These are phyloP conservation scores for Erodium maritimum DNA, from an alignment of 345 rosid genomes.

Conservation along the genomic window DNA sequence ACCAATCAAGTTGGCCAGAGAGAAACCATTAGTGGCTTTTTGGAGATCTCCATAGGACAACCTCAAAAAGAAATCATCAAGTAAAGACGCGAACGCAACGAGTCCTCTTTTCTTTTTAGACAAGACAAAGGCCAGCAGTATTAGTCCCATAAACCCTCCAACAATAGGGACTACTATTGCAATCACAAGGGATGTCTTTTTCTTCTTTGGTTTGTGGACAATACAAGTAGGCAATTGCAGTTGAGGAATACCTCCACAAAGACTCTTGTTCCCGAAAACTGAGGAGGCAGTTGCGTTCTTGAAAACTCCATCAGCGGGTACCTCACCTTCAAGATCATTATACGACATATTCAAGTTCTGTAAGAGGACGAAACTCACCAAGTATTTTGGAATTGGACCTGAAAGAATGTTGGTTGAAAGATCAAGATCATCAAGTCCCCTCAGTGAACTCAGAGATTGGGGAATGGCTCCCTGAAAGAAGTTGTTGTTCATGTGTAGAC, in stretches of 20 bases:
- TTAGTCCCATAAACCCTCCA: neutral
- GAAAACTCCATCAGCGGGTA: neutral
- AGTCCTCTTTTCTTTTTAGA: neutral
- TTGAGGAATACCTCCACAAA: neutral
- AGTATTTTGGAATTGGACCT: neutral
- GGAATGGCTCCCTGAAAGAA: neutral
- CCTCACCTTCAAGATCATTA: neutral
- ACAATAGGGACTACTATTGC: neutral
- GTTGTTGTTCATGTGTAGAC: slow-evolving; percentile 6
- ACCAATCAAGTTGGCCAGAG: neutral
- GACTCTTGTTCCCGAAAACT: neutral
- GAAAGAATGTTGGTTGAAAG: neutral
- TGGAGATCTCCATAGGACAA: neutral
- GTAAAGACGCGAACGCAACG: neutral
- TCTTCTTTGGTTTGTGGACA: neutral
- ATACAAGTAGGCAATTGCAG: neutral
- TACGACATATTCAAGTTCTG: neutral
- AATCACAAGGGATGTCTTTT: no score
- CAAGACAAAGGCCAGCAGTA: neutral
- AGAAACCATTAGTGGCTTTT: neutral
- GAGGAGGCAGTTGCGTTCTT: neutral
- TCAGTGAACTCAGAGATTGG: neutral
- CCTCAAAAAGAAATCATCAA: neutral
- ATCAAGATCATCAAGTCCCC: neutral
- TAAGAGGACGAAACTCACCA: neutral